Evolutionary conservation across 2,329 filamentous ascomycete genomes (phyloP), one percentile per base, ranked within the genome.

Genomic region (Aspergillus costaricaensis): DNA sequence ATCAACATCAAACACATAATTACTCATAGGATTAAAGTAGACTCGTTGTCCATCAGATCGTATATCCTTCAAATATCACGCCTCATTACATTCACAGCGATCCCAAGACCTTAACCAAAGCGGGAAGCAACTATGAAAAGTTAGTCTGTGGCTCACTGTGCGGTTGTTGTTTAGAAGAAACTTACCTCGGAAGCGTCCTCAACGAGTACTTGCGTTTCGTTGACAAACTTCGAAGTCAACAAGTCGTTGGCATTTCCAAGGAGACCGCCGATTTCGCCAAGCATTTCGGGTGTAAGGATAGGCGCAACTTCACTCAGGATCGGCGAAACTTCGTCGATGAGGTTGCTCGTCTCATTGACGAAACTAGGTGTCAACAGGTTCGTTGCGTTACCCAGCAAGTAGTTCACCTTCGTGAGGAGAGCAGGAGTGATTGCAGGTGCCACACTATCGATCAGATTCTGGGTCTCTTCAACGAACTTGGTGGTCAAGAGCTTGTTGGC

Each of bases 1-100:
- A 64, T 65, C 57, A 59, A 65, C 61, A 64, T 63, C 30, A 61
- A 61, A 43, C 44, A 32, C 59, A 60, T 67, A 38, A 63, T 55
- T 62, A 62, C 38, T 57, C 54, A 62, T 62, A 58, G 60, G 38
- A 82, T 72, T 86, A 67, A 67, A 67, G 58, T 65, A 67, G 65
- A 64, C 44, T 68, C 63, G 52, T 64, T 55, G 60, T 64, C 65
- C 62, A 68, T 69, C 62, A 65, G 64, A 70, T 72, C 63, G 61
- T 53, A 56, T 44, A 57, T 51, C 63, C 60, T 63, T 53, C 60
- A 57, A 52, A 59, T 50, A 44, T 23, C 21, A 38, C 38, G 53
- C 51, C 38, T 43, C 49, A 59, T 32, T 14, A 61, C 39, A 41
- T 36, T 72, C 60, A 74, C 62, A 74, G 59, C 21, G 67, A 68